Base-by-base conservation (phyloP, 352 stramenopile genomes). In the Thalassiosira hispida region DNA sequence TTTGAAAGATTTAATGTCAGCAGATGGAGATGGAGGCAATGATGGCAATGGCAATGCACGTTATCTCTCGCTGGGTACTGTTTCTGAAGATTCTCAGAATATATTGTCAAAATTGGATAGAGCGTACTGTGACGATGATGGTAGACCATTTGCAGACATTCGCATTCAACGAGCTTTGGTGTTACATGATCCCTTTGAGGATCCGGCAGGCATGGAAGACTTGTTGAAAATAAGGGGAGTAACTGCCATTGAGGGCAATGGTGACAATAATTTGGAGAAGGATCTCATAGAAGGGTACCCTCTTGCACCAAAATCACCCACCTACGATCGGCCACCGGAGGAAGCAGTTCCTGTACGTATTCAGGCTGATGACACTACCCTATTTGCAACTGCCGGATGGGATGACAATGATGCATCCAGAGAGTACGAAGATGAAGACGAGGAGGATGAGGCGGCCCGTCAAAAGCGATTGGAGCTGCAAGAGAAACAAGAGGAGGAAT, bases 141-240 rank as follows among this genome's bases (percentile, higher is more conserved):
- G 94, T 42, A 91, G 98, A 14, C 97, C 98, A 14, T 98, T 97
- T 84, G 95, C 98, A 40, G 97, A 99, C 87, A 95, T 99, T 62
- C 90, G 98, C 2, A 98, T 99, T 56, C 92, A 96, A 69, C 95
- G 98, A 76, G 98, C 95, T 35, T 90, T 93, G 67, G 87, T 97
- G 8, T 68, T 97, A 42, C 85, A 97, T 74, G 91, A 97, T 88
- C 94, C 94, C 2, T 97, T 94, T 85, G 85, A 95, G 12, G 91
- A 96, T 90, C 87, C 91, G 51, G 14, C 51, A 5, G 83, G 79
- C 12, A 90, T 91, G 80, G 68, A 90, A n/a, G 62, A 84, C n/a
- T 31, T 90, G 2, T 29, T 90, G 22, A 46, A 55, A 38, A 52
- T 52, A 33, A 87, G 82, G 56, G 82, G 78, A 27, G 76, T 92